These are phyloP conservation scores for Kodamaea fungicola DNA, from an alignment of 1,139 yeast species.

Conservation along the genomic window DNA sequence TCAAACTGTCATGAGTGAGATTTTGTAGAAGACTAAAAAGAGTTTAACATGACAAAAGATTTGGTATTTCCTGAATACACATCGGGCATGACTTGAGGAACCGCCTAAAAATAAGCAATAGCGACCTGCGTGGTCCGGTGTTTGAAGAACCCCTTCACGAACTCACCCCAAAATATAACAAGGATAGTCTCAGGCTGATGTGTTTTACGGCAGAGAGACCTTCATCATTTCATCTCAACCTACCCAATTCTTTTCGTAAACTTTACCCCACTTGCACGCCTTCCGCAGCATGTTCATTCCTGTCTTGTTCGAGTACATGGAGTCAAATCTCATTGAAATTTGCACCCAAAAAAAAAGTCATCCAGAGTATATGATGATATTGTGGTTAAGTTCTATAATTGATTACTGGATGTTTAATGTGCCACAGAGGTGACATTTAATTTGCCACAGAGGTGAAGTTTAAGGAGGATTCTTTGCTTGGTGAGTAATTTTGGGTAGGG, in stretches of 20 bases:
- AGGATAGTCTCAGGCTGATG: conserved; percentile 31
- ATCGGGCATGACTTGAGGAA: too few relatives aligned
- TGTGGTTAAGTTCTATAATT: conserved; percentile 6
- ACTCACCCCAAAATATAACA: conserved; percentile 19
- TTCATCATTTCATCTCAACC: conserved; percentile 11
- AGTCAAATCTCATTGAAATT: conserved; percentile 15
- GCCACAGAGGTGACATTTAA: too few relatives aligned
- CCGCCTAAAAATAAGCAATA: too few relatives aligned
- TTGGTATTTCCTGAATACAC: too few relatives aligned
- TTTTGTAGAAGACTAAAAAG: too few relatives aligned
- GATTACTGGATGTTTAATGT: too few relatives aligned
- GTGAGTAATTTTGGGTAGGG: too few relatives aligned
- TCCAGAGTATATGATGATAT: conserved; percentile 1
- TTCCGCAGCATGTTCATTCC: conserved; percentile 18
- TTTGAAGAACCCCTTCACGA: conserved; percentile 31
- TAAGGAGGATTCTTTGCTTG: too few relatives aligned
- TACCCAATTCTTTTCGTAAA: conserved; percentile 16
- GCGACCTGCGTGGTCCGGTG: conserved; percentile 13
- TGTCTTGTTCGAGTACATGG: conserved; percentile 22
- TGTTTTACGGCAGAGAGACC: conserved; percentile 32
- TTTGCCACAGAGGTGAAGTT: too few relatives aligned
- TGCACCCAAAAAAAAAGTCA: conserved; percentile 6
- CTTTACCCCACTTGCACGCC: conserved; percentile 21
- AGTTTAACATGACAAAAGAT: too few relatives aligned
- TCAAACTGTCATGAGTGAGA: too few relatives aligned